Conservation (phyloP, 2,329 filamentous ascomycete genomes). For the Rutstroemia sp. region DNA sequence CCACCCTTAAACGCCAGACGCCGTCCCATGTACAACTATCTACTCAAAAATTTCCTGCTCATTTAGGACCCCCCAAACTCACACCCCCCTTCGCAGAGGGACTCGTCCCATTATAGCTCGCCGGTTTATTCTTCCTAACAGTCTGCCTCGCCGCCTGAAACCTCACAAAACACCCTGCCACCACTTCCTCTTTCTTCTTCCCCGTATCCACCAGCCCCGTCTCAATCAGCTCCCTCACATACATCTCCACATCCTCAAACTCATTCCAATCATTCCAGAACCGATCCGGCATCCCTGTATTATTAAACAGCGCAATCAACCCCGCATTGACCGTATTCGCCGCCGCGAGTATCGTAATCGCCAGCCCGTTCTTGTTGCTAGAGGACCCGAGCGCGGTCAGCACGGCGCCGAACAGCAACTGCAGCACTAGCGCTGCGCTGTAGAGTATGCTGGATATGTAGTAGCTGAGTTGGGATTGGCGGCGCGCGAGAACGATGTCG, state of each 20-base stretch:
- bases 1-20: neutral
- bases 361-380: constrained; percentile 6
- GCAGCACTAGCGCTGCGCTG: constrained; percentile 16
- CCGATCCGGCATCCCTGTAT: constrained; percentile 16
- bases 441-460: constrained; percentile 16
- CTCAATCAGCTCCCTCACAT: constrained; percentile 12
- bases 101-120: constrained; percentile 6
- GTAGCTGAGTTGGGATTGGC: constrained; percentile 13
- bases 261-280: constrained; percentile 19
- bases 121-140: constrained; percentile 9
- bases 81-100: neutral
- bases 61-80: neutral
- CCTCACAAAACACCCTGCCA: constrained; percentile 12
- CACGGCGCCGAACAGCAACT: constrained; percentile 21
- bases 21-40: neutral
- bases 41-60: neutral
- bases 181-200: constrained; percentile 6
- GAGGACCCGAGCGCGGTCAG: constrained; percentile 21
- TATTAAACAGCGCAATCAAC: constrained; percentile 17
- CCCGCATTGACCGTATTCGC: constrained; percentile 19
- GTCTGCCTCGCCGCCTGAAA: constrained; percentile 11
- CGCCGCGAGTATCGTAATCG: constrained; percentile 20
- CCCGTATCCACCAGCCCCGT: constrained; percentile 10
- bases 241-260: constrained; percentile 16
- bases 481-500: constrained; percentile 14